Evolutionary conservation across 306 rosid genomes (phyloP).

Genomic region (Castanea sativa): DNA sequence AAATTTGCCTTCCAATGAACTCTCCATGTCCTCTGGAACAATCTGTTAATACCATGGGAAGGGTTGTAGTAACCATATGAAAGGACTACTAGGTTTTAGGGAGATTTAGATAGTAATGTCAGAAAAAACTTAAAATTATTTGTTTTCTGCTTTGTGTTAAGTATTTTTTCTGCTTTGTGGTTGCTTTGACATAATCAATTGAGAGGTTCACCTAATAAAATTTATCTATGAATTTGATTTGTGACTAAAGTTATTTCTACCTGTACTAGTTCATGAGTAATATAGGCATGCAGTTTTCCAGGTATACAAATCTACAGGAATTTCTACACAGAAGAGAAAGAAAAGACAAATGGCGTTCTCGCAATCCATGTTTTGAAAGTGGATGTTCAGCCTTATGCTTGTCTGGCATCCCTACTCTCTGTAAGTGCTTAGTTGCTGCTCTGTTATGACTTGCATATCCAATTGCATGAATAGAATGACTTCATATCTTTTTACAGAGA

Average conservation of each 20-base stretch:
- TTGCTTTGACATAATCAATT: not conserved
- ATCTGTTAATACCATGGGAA: not conserved
- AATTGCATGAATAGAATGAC: constrained; percentile 1
- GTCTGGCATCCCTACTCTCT: constrained; percentile 50
- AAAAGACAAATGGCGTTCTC: constrained; percentile 56
- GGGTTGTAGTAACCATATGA: not conserved
- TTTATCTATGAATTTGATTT: not conserved
- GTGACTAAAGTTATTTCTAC: not conserved
- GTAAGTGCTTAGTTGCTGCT: constrained; percentile 42
- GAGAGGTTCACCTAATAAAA: not conserved
- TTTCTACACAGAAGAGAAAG: constrained; percentile 60
- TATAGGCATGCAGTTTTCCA: constrained; percentile 34
- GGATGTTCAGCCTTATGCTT: constrained; percentile 52
- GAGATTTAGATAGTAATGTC: not conserved
- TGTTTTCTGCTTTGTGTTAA: not conserved
- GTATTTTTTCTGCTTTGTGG: not conserved
- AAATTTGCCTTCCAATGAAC: not conserved
- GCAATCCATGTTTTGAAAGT: constrained; percentile 56
- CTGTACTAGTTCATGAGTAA: not conserved
- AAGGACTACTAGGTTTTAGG: not conserved
- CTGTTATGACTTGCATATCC: constrained; percentile 5
- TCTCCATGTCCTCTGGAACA: not conserved
- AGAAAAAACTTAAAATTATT: not conserved
- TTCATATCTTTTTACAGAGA: not conserved
- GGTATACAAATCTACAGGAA: constrained; percentile 59